Evolutionary conservation across 2,329 filamentous ascomycete species (phyloP), one percentile per base, ranked within the genome.

Genomic region (Fusarium buharicum): DNA sequence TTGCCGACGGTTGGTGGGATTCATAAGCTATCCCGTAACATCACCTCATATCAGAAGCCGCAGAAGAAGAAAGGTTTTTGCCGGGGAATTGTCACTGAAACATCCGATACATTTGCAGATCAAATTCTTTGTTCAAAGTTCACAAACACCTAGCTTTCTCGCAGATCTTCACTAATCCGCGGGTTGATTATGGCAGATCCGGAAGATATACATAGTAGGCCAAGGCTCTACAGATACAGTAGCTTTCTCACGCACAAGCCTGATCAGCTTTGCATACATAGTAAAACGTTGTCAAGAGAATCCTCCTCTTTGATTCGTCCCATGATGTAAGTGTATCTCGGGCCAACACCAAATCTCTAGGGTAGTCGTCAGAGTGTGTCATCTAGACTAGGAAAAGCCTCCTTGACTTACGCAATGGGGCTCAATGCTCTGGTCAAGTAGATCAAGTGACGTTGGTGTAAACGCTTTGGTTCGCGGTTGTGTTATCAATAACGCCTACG

Each of bases 201-300:
- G 18, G 49, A 45, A 31, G 20, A 13, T n/a, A 27, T 45, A n/a
- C n/a, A n/a, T n/a, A n/a, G n/a, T n/a, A 9, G 28, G 31, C 18
- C 31, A 47, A 44, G 41, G 28, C 55, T 43, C 38, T 46, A 39
- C 27, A 28, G 36, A 22, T 12, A n/a, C 2, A 28, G 41, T 48
- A 43, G 48, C 43, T 48, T 55, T 51, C 46, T 39, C 24, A 33
- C 44, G n/a, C 30, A 49, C 20, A 3, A 36, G 55, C 31, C 12
- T 60, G 50, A 64, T 64, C 55, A 30, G 18, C 60, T 50, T 18
- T 64, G 46, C 55, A 64, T 61, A 33, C 43, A 64, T 50, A 48
- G 33, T 17, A 34, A 62, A 62, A 54, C 37, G 50, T 44, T 64
- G 51, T 58, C 13, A 24, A 28, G 13, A 16, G 28, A 12, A 33